Evolutionary conservation across 768 basidiomycete genomes (phyloP), one percentile per base, ranked within the genome.

Genomic region (Brasilioporus rufonigricans): DNA sequence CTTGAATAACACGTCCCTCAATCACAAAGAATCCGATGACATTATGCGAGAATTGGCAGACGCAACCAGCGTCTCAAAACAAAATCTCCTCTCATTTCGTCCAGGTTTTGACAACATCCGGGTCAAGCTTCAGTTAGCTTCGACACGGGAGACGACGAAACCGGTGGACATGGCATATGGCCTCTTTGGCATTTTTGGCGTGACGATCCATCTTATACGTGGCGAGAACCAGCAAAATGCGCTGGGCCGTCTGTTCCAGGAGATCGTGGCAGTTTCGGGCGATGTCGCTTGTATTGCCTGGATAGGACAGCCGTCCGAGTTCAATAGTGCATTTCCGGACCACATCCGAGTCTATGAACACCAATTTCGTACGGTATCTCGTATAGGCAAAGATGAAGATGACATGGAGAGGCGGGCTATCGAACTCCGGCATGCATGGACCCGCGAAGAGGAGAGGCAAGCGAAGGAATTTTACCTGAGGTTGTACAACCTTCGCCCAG

Each of bases 261-360:
- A 50, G 38, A 63, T 65, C 41, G 52, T 65, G 5, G 56, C 58
- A n/a, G 41, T 47, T 14, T 63, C 58, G 29, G 61, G 61, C 0
- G 64, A 66, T 24, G 31, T 66, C 14, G n/a, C 50, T 14, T 63
- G 61, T 33, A 53, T 65, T 38, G 27, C 61, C 5, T 65, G 64
- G 64, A 39, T 45, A 11, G 64, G 64, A 0, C 44, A 19, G 18
- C 55, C 64, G 14, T 66, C 61, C 50, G 16, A 48, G 44, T 65
- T 58, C 55, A 65, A 65, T 38, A 65, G 59, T 3, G 26, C 61
- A 14, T 58, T 65, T 52, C 64, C 64, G 5, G 48, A 55, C 19
- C 47, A 57, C 11, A 55, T 65, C 41, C 40, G 23, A 5, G 64
- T 55, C 16, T 65, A 65, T 18, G 47, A 51, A 36, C 40, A 39